Evolutionary conservation across 2,329 filamentous ascomycete species (phyloP).

Genomic region (Exophiala viscosa): DNA sequence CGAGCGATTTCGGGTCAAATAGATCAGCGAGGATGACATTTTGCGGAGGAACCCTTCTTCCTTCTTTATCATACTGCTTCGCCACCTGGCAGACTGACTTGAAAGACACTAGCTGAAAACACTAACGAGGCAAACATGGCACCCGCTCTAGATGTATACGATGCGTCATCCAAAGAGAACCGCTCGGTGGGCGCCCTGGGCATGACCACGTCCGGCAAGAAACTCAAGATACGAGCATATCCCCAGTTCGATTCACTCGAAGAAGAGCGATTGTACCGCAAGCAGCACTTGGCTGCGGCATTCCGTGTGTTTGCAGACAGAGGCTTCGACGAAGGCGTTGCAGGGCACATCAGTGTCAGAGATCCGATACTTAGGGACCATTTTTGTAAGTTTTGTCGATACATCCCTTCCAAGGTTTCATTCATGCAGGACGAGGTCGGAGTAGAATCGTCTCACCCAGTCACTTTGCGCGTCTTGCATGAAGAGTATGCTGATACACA

Average conservation of each 20-base stretch:
- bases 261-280: constrained; percentile 42
- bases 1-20: neutral
- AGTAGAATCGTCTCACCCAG: neutral
- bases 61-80: neutral
- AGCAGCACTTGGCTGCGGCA: constrained; percentile 46
- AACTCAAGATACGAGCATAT: constrained; percentile 47
- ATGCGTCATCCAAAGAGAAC: constrained; percentile 39
- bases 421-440: neutral
- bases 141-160: constrained; percentile 36
- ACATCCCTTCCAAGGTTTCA: neutral
- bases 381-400: constrained; percentile 32
- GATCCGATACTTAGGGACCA: constrained; percentile 39
- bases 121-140: constrained; percentile 31
- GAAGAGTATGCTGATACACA: too few relatives aligned
- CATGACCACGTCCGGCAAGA: constrained; percentile 43
- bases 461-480: neutral
- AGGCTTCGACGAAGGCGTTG: constrained; percentile 41
- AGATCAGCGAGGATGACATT: neutral
- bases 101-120: neutral
- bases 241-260: constrained; percentile 41
- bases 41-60: neutral
- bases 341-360: constrained; percentile 43
- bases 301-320: constrained; percentile 42
- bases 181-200: constrained; percentile 45
- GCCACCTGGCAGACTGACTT: neutral